Base-by-base conservation (phyloP, 768 basidiomycete genomes). In the Phaeotremella skinneri region DNA sequence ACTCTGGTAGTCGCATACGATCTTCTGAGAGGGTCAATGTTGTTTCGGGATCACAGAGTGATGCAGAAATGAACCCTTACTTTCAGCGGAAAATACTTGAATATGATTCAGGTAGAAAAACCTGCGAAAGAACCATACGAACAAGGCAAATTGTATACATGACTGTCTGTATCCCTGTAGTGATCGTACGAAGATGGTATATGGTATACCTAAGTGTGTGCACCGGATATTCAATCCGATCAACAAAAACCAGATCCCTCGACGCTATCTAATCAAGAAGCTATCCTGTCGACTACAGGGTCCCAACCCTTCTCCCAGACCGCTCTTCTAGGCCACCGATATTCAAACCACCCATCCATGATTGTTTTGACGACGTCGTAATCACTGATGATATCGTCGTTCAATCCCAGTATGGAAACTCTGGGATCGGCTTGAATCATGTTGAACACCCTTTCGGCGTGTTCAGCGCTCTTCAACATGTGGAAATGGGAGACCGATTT, bases 361-460 rank as follows among this genome's bases (percentile, higher is more conserved):
- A 67, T 61, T 5, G 32, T 51, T 27, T 57, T 55, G 6, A 63
- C 66, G 17, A 51, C 49, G 9, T 69, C 72, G 52, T 74, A 76
- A 13, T 66, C 66, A 27, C 62, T 37, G 14, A 64, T 66, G 34
- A 76, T 76, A 55, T 76, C 70, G 53, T 73, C 74, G 53, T 76
- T 76, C 42, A 76, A 50, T 0, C 74, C 72, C 17, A 76, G 52
- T 16, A 73, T 61, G 16, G 66, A 61, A 39, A 72, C 66, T 9
- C 37, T 17, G 4, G 58, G 52, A 50, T 64, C 63, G 21, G 58
- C 51, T 25, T 75, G 59, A n/a, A 72, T 56, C 55, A 54, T 58
- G 17, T 62, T 55, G 55, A 75, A 70, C 1, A 69, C 66, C 13
- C 56, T 32, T 13, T 61, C 49, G 7, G 69, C 67, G 39, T 70